phyloP scores from a whole-genome alignment of 768 basidiomycete species.

The Russula brevipes region DNA sequence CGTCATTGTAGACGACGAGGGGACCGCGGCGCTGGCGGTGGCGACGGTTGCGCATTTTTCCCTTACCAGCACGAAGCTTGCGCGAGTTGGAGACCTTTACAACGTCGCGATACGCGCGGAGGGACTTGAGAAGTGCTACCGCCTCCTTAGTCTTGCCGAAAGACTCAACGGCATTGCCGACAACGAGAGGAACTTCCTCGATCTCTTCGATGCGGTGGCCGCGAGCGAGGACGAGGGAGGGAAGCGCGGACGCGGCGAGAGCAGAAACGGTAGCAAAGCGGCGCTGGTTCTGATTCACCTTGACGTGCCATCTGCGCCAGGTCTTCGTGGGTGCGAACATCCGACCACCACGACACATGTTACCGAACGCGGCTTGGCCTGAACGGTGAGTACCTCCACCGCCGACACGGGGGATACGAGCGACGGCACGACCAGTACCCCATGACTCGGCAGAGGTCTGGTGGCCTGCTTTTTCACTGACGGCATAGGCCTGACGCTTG shows the following conservation, averaged over 20 bases:
- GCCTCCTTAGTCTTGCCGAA: slow-evolving; percentile 97
- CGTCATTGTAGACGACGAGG: slow-evolving; percentile 94
- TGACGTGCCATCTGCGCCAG: slow-evolving; percentile 99
- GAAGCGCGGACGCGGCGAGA: slow-evolving; percentile 94
- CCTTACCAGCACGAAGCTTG: slow-evolving; percentile 95
- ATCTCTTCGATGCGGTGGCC: slow-evolving; percentile 98
- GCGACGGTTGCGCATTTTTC: slow-evolving; percentile 94
- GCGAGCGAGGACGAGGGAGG: slow-evolving; percentile 96
- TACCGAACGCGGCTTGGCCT: slow-evolving; percentile 99
- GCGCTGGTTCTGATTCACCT: slow-evolving; percentile 98
- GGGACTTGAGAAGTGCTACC: slow-evolving; percentile 83
- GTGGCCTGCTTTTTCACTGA: slow-evolving; percentile 97
- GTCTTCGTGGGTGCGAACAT: slow-evolving; percentile 99
- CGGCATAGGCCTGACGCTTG: slow-evolving; percentile 94
- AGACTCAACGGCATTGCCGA: slow-evolving; percentile 73
- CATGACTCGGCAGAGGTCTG: slow-evolving; percentile 99
- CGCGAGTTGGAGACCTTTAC: slow-evolving; percentile 96
- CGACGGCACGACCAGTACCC: slow-evolving; percentile 99
- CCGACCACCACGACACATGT: slow-evolving; percentile 99
- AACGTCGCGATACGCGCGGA: slow-evolving; percentile 88
- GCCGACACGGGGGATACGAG: slow-evolving; percentile 99
- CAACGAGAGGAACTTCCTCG: slow-evolving; percentile 92
- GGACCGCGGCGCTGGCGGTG: slow-evolving; percentile 97
- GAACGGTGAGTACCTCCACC: slow-evolving; percentile 98
- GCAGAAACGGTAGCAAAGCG: slow-evolving; percentile 97